A percentile compares a stretch with the other conserved stretches of the same genome.
These are phyloP conservation scores for Tremella mesenterica DNA, from an alignment of 768 basidiomycete genomes.

Conservation along the genomic window DNA sequence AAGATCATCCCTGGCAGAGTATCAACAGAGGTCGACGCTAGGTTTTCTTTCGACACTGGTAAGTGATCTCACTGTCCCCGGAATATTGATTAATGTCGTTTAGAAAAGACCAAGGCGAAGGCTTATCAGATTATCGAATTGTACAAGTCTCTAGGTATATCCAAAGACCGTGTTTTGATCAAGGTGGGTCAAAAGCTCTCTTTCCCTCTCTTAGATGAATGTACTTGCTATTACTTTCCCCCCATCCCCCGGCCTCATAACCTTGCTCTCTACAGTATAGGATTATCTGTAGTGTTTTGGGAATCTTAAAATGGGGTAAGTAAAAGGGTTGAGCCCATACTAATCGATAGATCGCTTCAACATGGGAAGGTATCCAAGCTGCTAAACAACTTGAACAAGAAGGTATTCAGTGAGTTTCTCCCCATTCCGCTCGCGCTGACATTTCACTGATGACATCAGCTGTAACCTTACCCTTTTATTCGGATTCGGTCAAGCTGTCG, in stretches of 20 bases:
- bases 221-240: no score
- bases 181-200: conserved; percentile 58
- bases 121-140: conserved; percentile 69
- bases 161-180: conserved; percentile 90
- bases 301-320: no score
- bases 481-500: conserved; percentile 97
- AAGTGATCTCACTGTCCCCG: conserved; percentile 7
- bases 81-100: background rate
- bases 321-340: background rate
- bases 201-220: no score
- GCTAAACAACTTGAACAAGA: conserved; percentile 89
- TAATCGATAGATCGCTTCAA: conserved; percentile 65
- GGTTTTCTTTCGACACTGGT: conserved; percentile 88
- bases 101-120: conserved; percentile 43
- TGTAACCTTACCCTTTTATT: conserved; percentile 99
- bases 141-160: conserved; percentile 87
- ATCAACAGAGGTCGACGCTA: conserved; percentile 97
- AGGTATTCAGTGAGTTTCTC: conserved; percentile 57
- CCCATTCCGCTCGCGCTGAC: background rate
- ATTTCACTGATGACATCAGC: conserved; percentile 29
- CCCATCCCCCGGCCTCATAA: no score
- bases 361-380: conserved; percentile 99
- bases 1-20: conserved; percentile 94
- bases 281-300: no score
- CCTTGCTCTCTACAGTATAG: background rate